Base-by-base conservation (phyloP, 345 rosid genomes). In the Rhizophora mangle region DNA sequence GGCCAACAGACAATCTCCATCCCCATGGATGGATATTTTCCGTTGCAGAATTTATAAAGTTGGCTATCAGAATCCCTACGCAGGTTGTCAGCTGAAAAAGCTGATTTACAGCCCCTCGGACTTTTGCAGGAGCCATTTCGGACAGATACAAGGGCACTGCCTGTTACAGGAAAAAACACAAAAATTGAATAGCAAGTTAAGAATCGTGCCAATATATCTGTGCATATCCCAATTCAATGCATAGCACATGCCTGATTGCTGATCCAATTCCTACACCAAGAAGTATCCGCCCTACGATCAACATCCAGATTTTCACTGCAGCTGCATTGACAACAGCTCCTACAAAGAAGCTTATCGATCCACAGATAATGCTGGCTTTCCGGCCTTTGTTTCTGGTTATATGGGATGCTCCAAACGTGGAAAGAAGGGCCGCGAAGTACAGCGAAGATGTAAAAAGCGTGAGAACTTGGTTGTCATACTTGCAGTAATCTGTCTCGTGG, bases 1-100 rank as follows among this genome's bases (percentile, higher is more conserved):
- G 81, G 27, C 95, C 95, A 0, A 87, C 88, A 24, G 96, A 90
- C 36, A 88, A 72, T 66, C 98, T 84, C 96, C 93, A 87, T 56
- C 95, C 97, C 94, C 96, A 89, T 15, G 94, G 94, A 68, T 68
- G 64, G 26, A 58, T 65, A 11, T 64, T 65, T 32, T 65, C 61
- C 9, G 76, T 72, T 30, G 65, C 70, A 47, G 65, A 72, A 22
- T 72, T 72, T 46, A 72, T 66, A 7, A 72, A 46, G 47, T 72
- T 65, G 4, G 70, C 76, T 32, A 72, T 27, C 31, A 72, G 69
- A 39, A 72, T 72, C 51, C 76, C 65, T 18, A 65, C 19, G 64
- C 76, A 72, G 65, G 70, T 72, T 47, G 70, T 72, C 22, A 72
- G 51, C 26, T 72, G 70, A 49, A 72, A 72, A 52, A 72, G 30